Evolutionary conservation across 2,329 filamentous ascomycete genomes (phyloP), one percentile per base, ranked within the genome.

Genomic region (Xylogone sp.): DNA sequence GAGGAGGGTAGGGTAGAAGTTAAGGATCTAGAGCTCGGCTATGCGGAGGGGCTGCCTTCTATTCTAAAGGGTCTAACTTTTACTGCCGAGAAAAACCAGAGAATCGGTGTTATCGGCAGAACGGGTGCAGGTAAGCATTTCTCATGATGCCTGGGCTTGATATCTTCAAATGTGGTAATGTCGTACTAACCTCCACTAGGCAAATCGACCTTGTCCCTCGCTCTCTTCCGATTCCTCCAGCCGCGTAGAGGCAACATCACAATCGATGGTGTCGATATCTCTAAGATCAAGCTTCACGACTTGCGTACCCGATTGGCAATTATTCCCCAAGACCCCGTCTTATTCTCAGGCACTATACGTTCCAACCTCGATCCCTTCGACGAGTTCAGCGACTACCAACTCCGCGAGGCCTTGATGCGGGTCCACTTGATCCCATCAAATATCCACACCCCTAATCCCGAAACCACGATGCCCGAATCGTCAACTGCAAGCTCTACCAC

Each of bases 321-420:
- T 42, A 65, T 67, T 18, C 63, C 65, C 1, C 65, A 67, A 53
- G 65, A 97, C 65, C 93, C 89, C 49, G 96, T 91, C 0, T 76
- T 97, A 1, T 97, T 97, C 71, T 90, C 85, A 21, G 92, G 60
- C 58, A 96, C 91, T 1, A 87, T 97, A 53, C 83, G 92, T 55
- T 90, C 78, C 67, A 97, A 97, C 65, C 79, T 97, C 19, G 94
- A 97, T 65, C 93, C 93, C 0, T 97, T 97, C 68, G 78, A 83
- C 16, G 71, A 87, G 24, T 95, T 93, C 71, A 89, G 84, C 0
- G 90, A 97, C 61, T 88, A 90, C 54, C 81, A 96, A 59, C 87
- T 97, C 43, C 95, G 92, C 66, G 83, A 82, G 7, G 88, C 88
- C 0, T 81, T 97, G 1, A 84, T 87, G 52, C 83, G 90, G n/a